Evolutionary conservation across 2,329 filamentous ascomycete genomes (phyloP), one percentile per base, ranked within the genome.

Genomic region (Trichoderma koningiopsis): DNA sequence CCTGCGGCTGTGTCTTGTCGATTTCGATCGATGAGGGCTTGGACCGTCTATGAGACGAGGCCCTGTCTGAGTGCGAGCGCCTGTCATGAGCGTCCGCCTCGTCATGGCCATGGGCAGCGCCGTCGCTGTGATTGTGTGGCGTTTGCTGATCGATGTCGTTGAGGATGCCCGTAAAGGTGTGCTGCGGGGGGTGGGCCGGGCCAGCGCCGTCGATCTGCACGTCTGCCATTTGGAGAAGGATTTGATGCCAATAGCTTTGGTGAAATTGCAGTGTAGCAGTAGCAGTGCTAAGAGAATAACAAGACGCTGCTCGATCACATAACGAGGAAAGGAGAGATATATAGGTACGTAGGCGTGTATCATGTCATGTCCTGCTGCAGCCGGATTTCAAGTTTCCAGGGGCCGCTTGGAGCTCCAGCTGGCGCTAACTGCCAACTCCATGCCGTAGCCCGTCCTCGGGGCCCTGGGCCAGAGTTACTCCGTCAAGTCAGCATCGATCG

Each of bases 1-100:
- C 87, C 33, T 77, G 76, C 2, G 82, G 83, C 71, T 80, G 80
- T 55, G 79, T 74, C 49, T 78, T 77, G 73, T 83, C 80, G 67
- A 81, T 73, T 37, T 80, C 77, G 68, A 79, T 72, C 4, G 76
- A 73, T 4, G 71, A 72, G 4, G 75, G 73, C 4, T 74, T 72
- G 13, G 74, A 73, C 13, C 72, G 35, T 14, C 56, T 35, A 10
- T 67, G 33, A 1, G 64, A 61, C 19, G 55, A 33, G 22, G 31
- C 43, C 35, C 29, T 62, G 4, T 63, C 68, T 24, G 62, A 29
- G 24, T 31, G 52, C 24, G 62, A 29, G 24, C 24, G 52, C 13
- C 40, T 37, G 10, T 31, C 40, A 13, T 57, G 37, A 1, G n/a
- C 14, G 4, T 35, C 57, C 22, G 22, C 49, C 8, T 40, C 37